Base-by-base conservation (phyloP, 768 basidiomycete species). In the Calocybe gangraenosa region DNA sequence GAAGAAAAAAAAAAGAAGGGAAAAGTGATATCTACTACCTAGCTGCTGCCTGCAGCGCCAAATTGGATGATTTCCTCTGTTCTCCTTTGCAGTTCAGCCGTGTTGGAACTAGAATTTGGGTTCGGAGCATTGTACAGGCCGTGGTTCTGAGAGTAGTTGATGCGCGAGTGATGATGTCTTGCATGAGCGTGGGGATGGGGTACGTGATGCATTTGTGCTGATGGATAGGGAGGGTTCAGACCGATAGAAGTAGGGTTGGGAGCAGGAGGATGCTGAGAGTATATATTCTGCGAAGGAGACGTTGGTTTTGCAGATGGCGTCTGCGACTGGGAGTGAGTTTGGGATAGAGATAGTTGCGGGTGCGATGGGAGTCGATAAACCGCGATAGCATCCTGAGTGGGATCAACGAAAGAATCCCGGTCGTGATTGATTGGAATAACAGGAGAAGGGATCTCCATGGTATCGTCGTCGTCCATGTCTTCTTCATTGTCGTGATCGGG, bases 111-210 rank as follows among this genome's bases (percentile, higher is more conserved):
- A 31, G 68, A 55, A 44, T 56, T 54, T 33, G 68, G 56, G 45
- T 73, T 70, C 46, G 68, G 58, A 18, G 56, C 50, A 43, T 68
- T 55, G 46, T 74, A 74, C 19, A 69, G 54, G 43, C 58, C 56
- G 48, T 69, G 68, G 11, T 60, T 53, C 55, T 61, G 61, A 47
- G 63, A 51, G 51, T 61, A 64, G 48, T 64, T 67, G 54, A 81
- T 51, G 48, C 74, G 70, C 2, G 76, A 73, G 54, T 82, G 81
- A 51, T 83, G 86, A 50, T 85, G 83, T 25, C 84, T 76, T 0
- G 85, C 81, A 54, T 88, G 85, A 0, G 84, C 83, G 47, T 87
- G 86, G 1, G 86, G 84, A 51, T 87, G 86, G 1, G 86, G 83
- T 36, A 88, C 83, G 51, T 87, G 87, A 54, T 88, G 86, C 82